A percentile compares a stretch with the other conserved stretches of the same genome.
Conservation (phyloP, 176 grass and related monocot genomes). For the Miscanthus lutarioriparius region DNA sequence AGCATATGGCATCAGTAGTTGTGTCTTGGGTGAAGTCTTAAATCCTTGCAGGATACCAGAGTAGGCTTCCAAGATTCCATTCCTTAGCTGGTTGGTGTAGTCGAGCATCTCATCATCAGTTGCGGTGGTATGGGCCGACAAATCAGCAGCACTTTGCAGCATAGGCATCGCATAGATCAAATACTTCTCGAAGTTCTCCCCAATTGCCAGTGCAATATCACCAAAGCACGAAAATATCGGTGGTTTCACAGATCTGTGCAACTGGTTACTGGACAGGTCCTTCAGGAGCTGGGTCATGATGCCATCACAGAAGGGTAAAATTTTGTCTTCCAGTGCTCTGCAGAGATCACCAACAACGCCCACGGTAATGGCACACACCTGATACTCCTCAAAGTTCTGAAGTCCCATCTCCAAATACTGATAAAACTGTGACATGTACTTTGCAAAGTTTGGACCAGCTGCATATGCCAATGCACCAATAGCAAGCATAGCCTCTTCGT, state of each 20-base stretch:
- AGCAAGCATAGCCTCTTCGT: conserved; percentile 90
- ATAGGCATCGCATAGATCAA: conserved; percentile 93
- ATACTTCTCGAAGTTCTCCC: conserved; percentile 90
- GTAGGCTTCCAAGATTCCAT: conserved; percentile 89
- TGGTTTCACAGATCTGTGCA: conserved; percentile 84
- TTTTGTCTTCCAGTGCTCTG: conserved; percentile 82
- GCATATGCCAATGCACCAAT: conserved; percentile 92
- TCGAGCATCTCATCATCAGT: conserved; percentile 86
- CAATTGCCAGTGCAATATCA: conserved; percentile 84
- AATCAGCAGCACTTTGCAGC: conserved; percentile 84
- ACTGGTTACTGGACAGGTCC: conserved; percentile 71
- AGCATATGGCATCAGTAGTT: conserved; percentile 70
- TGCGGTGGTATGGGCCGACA: conserved; percentile 52
- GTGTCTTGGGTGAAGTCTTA: conserved; percentile 74
- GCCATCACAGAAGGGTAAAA: conserved; percentile 76
- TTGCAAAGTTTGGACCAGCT: conserved; percentile 65
- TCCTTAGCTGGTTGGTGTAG: conserved; percentile 81
- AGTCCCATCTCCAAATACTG: conserved; percentile 91
- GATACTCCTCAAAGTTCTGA: conserved; percentile 92
- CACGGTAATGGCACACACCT: conserved; percentile 85
- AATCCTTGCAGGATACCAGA: conserved; percentile 95
- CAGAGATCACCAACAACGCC: conserved; percentile 88
- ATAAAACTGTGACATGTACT: conserved; percentile 91
- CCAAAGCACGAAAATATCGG: conserved; percentile 88
- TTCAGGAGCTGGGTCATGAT: conserved; percentile 91